Conservation (phyloP, 352 stramenopile genomes). For the Albugo laibachii region DNA sequence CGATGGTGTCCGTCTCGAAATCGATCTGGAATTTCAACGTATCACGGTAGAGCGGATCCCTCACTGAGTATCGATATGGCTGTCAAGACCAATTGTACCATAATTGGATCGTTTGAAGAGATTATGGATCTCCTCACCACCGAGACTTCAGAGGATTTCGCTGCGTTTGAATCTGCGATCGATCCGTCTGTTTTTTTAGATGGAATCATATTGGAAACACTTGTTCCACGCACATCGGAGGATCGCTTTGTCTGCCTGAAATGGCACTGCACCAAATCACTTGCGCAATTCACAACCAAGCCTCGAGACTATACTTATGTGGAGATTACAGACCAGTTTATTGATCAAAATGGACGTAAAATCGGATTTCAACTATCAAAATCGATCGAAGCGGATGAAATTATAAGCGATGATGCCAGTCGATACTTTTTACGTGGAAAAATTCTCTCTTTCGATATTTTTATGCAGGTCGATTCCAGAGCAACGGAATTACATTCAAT, state of each 20-base stretch:
- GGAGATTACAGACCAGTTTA: slow-evolving; percentile 62
- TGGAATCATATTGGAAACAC: slow-evolving; percentile 43
- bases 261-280: slow-evolving; percentile 56
- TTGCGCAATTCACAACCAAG: slow-evolving; percentile 48
- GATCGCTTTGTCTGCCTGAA: slow-evolving; percentile 68
- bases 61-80: slow-evolving; percentile 38
- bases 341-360: slow-evolving; percentile 29
- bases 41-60: slow-evolving; percentile 34
- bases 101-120: slow-evolving; percentile 53
- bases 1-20: slow-evolving; percentile 45
- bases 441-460: slow-evolving; percentile 58
- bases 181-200: slow-evolving; percentile 63
- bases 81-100: slow-evolving; percentile 47
- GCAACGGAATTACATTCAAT: slow-evolving; percentile 56
- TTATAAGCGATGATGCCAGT: slow-evolving; percentile 22
- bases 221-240: slow-evolving; percentile 34
- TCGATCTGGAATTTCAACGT: slow-evolving; percentile 44
- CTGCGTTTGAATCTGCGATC: slow-evolving; percentile 29
- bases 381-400: slow-evolving; percentile 45
- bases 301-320: slow-evolving; percentile 70
- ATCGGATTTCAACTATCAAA: slow-evolving; percentile 57
- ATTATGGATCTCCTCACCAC: slow-evolving; percentile 64
- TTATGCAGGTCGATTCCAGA: slow-evolving; percentile 15
- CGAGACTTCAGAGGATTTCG: slow-evolving; percentile 43
- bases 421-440: slow-evolving; percentile 46